These are phyloP conservation scores for Luvunga scandens DNA, from an alignment of 345 rosid genomes.

Conservation along the genomic window DNA sequence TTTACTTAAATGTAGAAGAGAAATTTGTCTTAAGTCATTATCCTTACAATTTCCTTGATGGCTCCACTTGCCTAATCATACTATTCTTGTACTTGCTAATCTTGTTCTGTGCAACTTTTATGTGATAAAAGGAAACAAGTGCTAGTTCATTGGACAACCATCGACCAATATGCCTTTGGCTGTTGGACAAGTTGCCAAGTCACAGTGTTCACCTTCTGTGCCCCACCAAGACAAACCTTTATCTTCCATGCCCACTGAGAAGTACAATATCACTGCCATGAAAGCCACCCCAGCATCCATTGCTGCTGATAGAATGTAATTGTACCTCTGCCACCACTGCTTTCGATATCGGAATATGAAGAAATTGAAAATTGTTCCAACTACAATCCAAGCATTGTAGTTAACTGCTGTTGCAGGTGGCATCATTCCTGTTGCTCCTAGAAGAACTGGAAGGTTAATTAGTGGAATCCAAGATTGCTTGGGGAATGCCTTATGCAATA, in stretches of 20 bases:
- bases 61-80: neutral
- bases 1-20: neutral
- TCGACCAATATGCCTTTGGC: slow-evolving; percentile 59
- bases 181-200: slow-evolving; percentile 72
- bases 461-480: slow-evolving; percentile 77
- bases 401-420: slow-evolving; percentile 80
- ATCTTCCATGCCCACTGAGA: slow-evolving; percentile 58
- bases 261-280: slow-evolving; percentile 77
- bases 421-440: slow-evolving; percentile 79
- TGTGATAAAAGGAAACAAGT: neutral
- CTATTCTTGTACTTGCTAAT: slow-evolving; percentile 1
- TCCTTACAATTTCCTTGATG: neutral
- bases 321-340: slow-evolving; percentile 91
- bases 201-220: slow-evolving; percentile 75
- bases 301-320: slow-evolving; percentile 80
- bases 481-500: slow-evolving; percentile 72
- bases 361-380: slow-evolving; percentile 82
- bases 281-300: slow-evolving; percentile 85
- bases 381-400: slow-evolving; percentile 71
- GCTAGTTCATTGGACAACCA: slow-evolving; percentile 56
- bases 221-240: slow-evolving; percentile 71
- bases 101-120: slow-evolving; percentile 10
- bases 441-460: slow-evolving; percentile 82
- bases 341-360: slow-evolving; percentile 68
- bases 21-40: neutral